phyloP scores from a whole-genome alignment of 345 rosid species.

The Geranium rotundifolium region DNA sequence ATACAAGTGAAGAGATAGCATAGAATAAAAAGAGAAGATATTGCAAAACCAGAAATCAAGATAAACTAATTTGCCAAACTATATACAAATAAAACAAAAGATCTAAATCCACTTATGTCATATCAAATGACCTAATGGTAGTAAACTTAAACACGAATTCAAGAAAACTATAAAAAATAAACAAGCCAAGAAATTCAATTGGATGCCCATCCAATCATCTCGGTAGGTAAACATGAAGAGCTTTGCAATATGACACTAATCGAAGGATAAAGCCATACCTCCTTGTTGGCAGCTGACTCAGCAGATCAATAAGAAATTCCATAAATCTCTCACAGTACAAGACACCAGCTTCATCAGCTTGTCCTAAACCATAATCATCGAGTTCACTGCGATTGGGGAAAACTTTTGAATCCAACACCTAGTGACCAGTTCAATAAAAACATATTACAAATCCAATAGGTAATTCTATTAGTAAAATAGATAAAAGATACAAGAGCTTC shows the following conservation, averaged over 20 bases:
- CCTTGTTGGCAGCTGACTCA: slow-evolving; percentile 97
- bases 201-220: not conserved
- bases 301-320: slow-evolving; percentile 91
- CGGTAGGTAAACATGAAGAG: not conserved
- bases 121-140: not conserved
- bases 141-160: not conserved
- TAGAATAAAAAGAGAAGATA: not conserved
- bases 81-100: no score
- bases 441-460: not conserved
- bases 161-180: not conserved
- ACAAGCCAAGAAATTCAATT: no score
- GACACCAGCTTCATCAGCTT: slow-evolving; percentile 63
- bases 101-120: no score
- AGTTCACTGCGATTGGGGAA: slow-evolving; percentile 33
- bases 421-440: slow-evolving; percentile 4
- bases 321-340: slow-evolving; percentile 92
- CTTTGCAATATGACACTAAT: not conserved
- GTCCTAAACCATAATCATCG: slow-evolving; percentile 22
- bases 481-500: not conserved
- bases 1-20: not conserved
- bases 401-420: slow-evolving; percentile 76
- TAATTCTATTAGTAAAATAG: not conserved
- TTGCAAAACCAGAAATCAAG: not conserved
- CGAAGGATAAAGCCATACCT: slow-evolving; percentile 36
- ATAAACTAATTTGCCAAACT: not conserved